These are phyloP conservation scores for Avena sativa DNA, from an alignment of 176 grass and related monocot species.

Conservation along the genomic window DNA sequence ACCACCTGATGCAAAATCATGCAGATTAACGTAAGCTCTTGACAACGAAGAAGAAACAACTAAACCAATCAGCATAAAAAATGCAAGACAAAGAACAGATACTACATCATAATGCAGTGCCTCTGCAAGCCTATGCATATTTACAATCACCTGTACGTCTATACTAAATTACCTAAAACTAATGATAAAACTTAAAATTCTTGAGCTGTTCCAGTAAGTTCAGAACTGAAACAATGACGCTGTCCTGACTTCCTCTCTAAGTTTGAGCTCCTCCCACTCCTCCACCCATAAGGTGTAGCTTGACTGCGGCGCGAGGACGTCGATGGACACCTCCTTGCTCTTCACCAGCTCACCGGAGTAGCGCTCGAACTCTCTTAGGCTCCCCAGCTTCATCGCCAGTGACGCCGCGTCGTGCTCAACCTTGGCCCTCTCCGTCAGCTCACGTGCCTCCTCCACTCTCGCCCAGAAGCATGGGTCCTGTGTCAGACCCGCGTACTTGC, in stretches of 20 bases:
- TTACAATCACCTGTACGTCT: conserved; percentile 43
- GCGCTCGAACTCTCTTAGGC: conserved; percentile 61
- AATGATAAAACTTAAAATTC: background rate
- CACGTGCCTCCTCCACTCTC: conserved; percentile 74
- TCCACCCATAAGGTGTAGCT: conserved; percentile 79
- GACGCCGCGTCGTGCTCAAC: conserved; percentile 31
- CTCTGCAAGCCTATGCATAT: conserved; percentile 39
- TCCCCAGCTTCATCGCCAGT: conserved; percentile 45
- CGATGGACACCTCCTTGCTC: conserved; percentile 79
- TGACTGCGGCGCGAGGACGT: conserved; percentile 86
- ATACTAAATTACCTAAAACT: conserved; percentile 30
- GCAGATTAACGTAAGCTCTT: background rate
- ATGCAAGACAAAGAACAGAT: conserved; percentile 37
- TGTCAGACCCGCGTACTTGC: conserved; percentile 88
- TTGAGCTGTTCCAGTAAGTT: conserved; percentile 21
- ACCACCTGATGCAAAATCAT: background rate
- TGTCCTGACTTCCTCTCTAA: conserved; percentile 47
- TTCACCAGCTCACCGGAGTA: conserved; percentile 68
- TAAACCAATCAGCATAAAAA: conserved; percentile 34
- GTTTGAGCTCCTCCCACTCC: conserved; percentile 77
- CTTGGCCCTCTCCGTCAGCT: conserved; percentile 49
- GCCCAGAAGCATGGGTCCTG: conserved; percentile 99
- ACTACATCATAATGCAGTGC: conserved; percentile 32
- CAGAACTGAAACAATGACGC: conserved; percentile 38
- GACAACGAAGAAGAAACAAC: background rate